Evolutionary conservation across 805 yeast species (phyloP).

Genomic region (Jamesozyma spencerorum): DNA sequence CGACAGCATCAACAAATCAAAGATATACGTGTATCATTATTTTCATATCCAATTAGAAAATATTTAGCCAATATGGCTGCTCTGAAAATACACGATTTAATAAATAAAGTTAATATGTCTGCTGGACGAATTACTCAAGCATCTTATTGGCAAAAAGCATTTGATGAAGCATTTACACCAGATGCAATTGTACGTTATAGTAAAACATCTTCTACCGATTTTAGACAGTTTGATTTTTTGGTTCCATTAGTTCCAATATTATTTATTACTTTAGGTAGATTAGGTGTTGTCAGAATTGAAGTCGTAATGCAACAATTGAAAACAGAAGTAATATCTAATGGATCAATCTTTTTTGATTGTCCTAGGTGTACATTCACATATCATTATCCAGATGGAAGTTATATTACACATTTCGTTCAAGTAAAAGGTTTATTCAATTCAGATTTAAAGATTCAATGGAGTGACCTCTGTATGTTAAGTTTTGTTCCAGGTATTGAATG

Average conservation of each 20-base stretch:
- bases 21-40: neutral
- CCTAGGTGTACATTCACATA: slow-evolving; percentile 41
- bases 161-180: neutral
- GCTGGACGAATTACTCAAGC: slow-evolving; percentile 9
- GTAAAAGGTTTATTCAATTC: slow-evolving; percentile 54
- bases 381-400: slow-evolving; percentile 62
- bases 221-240: slow-evolving; percentile 54
- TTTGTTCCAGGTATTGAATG: slow-evolving; percentile 39
- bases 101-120: slow-evolving; percentile 36
- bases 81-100: slow-evolving; percentile 38
- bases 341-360: slow-evolving; percentile 46
- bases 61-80: slow-evolving; percentile 41
- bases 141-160: neutral
- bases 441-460: slow-evolving; percentile 58
- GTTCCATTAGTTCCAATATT: slow-evolving; percentile 18
- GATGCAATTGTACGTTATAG: neutral
- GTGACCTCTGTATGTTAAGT: slow-evolving; percentile 48
- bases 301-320: slow-evolving; percentile 40
- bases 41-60: slow-evolving; percentile 3
- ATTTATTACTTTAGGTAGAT: slow-evolving; percentile 42
- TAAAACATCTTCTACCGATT: slow-evolving; percentile 37
- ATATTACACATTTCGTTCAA: slow-evolving; percentile 52
- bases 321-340: slow-evolving; percentile 45
- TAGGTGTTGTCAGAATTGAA: slow-evolving; percentile 46
- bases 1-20: slow-evolving; percentile 4